Conservation (phyloP, 148 eudicot genomes). For the Arctostaphylos glauca region DNA sequence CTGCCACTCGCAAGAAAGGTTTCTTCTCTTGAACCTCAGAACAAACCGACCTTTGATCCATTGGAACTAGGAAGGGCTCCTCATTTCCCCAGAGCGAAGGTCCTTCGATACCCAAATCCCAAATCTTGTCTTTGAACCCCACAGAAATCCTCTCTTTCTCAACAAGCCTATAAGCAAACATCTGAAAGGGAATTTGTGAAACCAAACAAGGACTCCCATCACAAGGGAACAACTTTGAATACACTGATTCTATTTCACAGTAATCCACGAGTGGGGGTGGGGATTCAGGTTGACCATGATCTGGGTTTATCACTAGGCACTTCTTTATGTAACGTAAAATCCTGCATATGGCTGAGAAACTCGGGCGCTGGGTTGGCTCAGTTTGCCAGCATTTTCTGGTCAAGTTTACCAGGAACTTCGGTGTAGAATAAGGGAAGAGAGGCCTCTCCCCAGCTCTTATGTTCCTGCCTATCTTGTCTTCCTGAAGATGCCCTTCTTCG, state of each 20-base stretch:
- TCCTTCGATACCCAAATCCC: conserved; percentile 50
- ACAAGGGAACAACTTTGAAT: conserved; percentile 32
- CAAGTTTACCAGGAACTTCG: conserved; percentile 50
- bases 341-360: conserved; percentile 58
- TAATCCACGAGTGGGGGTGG: conserved; percentile 50
- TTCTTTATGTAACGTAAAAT: conserved; percentile 52
- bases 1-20: neutral
- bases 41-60: conserved; percentile 61
- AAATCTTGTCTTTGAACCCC: conserved; percentile 35
- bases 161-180: conserved; percentile 52
- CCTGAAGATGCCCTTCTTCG: conserved; percentile 63
- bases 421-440: conserved; percentile 55
- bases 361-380: conserved; percentile 53
- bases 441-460: conserved; percentile 68
- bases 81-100: conserved; percentile 27
- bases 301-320: conserved; percentile 51
- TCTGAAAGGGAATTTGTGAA: conserved; percentile 56
- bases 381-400: conserved; percentile 64
- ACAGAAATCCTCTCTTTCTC: conserved; percentile 47
- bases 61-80: conserved; percentile 26
- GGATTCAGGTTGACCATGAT: conserved; percentile 43
- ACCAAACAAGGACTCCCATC: conserved; percentile 23
- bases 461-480: conserved; percentile 59
- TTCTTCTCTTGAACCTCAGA: conserved; percentile 41
- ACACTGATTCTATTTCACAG: conserved; percentile 53